Percentiles rank a stretch among this genome's conserved stretches.
Conservation (phyloP, 768 basidiomycete genomes). For the Jaapia argillacea region DNA sequence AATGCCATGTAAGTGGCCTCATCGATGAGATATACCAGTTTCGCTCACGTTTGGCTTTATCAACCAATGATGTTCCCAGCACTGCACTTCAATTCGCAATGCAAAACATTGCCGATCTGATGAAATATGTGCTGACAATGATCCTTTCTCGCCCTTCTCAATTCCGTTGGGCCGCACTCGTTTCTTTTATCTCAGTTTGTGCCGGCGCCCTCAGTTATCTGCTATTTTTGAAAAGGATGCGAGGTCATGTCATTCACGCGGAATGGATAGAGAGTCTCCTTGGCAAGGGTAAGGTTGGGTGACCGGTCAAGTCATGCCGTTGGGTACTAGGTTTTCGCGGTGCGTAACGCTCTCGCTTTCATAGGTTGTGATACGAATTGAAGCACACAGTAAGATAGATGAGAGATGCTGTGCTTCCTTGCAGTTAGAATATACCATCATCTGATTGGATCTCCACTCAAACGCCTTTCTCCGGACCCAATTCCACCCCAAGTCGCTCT, state of each 20-base stretch:
- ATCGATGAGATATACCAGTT: conserved; percentile 17
- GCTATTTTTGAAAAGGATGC: conserved; percentile 20
- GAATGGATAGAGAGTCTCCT: background rate
- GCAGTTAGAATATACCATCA: too few species aligned
- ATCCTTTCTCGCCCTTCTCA: conserved; percentile 22
- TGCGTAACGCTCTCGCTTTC: too few species aligned
- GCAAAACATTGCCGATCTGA: conserved; percentile 20
- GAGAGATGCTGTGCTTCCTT: too few species aligned
- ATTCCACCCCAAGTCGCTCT: too few species aligned
- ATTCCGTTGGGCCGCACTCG: conserved; percentile 24
- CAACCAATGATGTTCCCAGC: conserved; percentile 2
- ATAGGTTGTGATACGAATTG: too few species aligned
- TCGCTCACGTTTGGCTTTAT: background rate
- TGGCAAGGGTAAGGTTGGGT: background rate
- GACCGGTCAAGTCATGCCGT: too few species aligned
- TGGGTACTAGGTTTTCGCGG: too few species aligned
- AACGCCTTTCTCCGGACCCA: too few species aligned
- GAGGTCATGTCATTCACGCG: conserved; percentile 21
- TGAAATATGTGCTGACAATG: conserved; percentile 26
- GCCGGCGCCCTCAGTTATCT: conserved; percentile 20
- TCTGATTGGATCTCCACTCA: too few species aligned
- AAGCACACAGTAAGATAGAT: too few species aligned
- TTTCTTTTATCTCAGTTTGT: conserved; percentile 21
- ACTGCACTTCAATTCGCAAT: conserved; percentile 25
- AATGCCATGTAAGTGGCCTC: conserved; percentile 30